A percentile compares a stretch with the other conserved stretches of the same genome.
Conservation (phyloP, 2,329 filamentous ascomycete species). For the Cercospora brassicicola region DNA sequence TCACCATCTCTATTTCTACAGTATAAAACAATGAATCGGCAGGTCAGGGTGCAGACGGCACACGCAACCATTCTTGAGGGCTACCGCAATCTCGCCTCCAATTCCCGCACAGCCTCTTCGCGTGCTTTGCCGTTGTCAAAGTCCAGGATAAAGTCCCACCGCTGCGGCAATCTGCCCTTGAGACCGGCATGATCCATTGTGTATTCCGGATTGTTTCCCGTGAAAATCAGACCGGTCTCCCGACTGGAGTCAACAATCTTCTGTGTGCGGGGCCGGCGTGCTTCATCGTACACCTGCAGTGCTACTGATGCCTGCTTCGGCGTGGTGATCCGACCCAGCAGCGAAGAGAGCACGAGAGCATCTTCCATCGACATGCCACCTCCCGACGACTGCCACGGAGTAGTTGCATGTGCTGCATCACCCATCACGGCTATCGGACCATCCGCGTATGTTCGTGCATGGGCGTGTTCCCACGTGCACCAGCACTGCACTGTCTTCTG, state of each 20-base stretch:
- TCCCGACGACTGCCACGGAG: slow-evolving; percentile 56
- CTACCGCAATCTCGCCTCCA: slow-evolving; percentile 3
- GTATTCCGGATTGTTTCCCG: slow-evolving; percentile 14
- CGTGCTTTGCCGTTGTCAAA: slow-evolving; percentile 19
- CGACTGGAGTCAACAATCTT: slow-evolving; percentile 20
- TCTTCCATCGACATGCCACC: slow-evolving; percentile 67
- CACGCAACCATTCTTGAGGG: background rate
- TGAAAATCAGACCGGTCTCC: slow-evolving; percentile 18
- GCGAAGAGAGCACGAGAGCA: slow-evolving; percentile 57
- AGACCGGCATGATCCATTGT: slow-evolving; percentile 10
- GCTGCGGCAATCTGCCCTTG: slow-evolving; percentile 11
- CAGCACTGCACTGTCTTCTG: slow-evolving; percentile 1
- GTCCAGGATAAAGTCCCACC: slow-evolving; percentile 23
- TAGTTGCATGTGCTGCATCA: slow-evolving; percentile 65
- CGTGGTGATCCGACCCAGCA: slow-evolving; percentile 51
- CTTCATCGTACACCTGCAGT: slow-evolving; percentile 18
- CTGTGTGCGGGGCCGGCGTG: slow-evolving; percentile 20
- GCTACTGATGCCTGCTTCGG: slow-evolving; percentile 44
- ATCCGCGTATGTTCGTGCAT: slow-evolving; percentile 57
- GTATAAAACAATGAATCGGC: background rate
- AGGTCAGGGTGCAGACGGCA: background rate
- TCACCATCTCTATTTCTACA: background rate
- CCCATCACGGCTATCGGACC: slow-evolving; percentile 61
- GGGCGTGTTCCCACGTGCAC: slow-evolving; percentile 57
- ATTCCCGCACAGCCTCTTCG: slow-evolving; percentile 15